phyloP scores from a whole-genome alignment of 2,329 filamentous ascomycete genomes.

The Pyrenophora teres region DNA sequence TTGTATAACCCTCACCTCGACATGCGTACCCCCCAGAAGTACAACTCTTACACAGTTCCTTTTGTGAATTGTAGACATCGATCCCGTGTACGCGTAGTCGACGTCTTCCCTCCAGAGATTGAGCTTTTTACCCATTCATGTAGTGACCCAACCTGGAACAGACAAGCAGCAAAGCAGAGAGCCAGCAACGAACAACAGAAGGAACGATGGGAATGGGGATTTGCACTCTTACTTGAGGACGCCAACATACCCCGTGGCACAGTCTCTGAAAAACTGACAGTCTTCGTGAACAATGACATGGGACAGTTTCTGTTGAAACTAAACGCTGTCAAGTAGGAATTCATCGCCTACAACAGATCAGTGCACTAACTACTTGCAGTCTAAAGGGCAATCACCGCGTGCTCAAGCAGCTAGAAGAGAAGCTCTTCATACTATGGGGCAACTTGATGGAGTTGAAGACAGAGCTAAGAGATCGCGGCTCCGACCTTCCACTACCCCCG shows the following conservation, averaged over 20 bases:
- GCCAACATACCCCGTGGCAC: conserved; percentile 48
- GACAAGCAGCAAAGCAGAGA: conserved; percentile 46
- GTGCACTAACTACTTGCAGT: conserved; percentile 46
- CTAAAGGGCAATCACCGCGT: conserved; percentile 58
- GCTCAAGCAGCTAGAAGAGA: conserved; percentile 66
- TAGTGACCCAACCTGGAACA: conserved; percentile 42
- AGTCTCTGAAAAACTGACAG: conserved; percentile 58
- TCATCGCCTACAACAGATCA: neutral
- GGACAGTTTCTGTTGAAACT: conserved; percentile 62
- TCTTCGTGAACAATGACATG: conserved; percentile 63
- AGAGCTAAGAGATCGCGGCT: conserved; percentile 61
- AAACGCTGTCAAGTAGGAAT: conserved; percentile 59
- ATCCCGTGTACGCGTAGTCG: conserved; percentile 73
- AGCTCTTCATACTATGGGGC: conserved; percentile 82
- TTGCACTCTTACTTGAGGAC: conserved; percentile 78
- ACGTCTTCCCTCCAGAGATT: conserved; percentile 74
- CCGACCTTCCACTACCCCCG: conserved; percentile 29
- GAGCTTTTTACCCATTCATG: conserved; percentile 68
- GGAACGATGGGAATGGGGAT: conserved; percentile 80
- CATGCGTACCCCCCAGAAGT: conserved; percentile 27
- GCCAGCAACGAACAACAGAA: conserved; percentile 41
- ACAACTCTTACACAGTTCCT: conserved; percentile 60
- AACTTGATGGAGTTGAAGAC: conserved; percentile 64
- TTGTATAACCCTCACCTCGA: conserved; percentile 53
- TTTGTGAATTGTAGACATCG: conserved; percentile 77